Percentiles rank a stretch among this genome's conserved stretches.
phyloP scores from a whole-genome alignment of 306 rosid genomes.

The Gynostemma pentaphyllum region DNA sequence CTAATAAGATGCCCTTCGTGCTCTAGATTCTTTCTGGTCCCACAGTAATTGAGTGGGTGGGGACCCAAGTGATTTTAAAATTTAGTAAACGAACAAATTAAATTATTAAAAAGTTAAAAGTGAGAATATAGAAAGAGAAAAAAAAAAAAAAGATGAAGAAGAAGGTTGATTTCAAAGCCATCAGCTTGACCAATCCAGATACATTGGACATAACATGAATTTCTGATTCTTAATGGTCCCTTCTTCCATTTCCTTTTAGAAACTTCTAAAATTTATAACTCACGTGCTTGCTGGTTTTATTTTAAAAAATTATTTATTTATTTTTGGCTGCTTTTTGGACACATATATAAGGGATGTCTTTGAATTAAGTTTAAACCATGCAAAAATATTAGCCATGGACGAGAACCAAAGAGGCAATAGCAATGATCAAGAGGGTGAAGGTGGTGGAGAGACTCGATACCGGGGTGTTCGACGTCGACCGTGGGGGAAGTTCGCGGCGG shows the following conservation, averaged over 20 bases:
- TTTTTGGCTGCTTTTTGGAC: neutral
- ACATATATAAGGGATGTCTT: neutral
- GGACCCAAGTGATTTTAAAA: no score
- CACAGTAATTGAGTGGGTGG: no score
- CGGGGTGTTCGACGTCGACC: conserved; percentile 75
- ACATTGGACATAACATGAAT: conserved; percentile 4
- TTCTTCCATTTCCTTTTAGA: neutral
- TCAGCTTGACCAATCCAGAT: conserved; percentile 12
- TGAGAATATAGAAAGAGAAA: neutral
- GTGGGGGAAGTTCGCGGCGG: conserved; percentile 90
- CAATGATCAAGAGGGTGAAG: conserved; percentile 10
- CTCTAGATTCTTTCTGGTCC: no score
- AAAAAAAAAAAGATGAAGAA: neutral
- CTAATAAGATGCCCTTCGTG: no score
- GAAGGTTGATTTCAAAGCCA: neutral
- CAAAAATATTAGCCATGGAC: neutral
- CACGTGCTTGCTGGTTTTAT: neutral
- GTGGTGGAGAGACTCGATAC: conserved; percentile 27
- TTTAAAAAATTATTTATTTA: neutral
- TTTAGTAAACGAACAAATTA: no score
- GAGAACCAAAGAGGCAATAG: neutral
- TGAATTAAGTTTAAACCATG: neutral
- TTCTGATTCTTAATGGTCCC: neutral
- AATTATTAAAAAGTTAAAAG: no score
- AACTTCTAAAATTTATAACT: neutral